A percentile compares a stretch with the other conserved stretches of the same genome.
Conservation (phyloP, 768 basidiomycete species). For the Megacollybia marginata region DNA sequence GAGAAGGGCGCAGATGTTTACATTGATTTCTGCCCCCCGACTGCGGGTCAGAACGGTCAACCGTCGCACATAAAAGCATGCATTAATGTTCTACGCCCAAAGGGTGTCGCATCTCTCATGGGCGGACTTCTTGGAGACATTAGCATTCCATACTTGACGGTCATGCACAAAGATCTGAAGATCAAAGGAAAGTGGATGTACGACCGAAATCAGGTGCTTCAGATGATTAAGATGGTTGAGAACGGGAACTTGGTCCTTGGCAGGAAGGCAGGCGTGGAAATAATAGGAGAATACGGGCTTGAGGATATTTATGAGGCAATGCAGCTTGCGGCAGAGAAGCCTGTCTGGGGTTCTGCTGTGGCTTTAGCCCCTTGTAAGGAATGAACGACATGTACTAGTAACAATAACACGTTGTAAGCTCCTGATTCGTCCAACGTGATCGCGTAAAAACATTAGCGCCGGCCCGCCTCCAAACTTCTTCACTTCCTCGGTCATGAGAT, state of each 20-base stretch:
- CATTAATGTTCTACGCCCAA: not conserved
- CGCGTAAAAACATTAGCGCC: too few relatives aligned
- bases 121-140: not conserved
- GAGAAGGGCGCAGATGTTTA: not conserved
- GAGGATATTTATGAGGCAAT: not conserved
- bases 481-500: too few relatives aligned
- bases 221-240: not conserved
- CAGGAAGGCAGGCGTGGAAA: not conserved
- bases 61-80: too few relatives aligned
- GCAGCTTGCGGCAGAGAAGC: too few relatives aligned
- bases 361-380: too few relatives aligned
- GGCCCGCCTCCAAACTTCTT: too few relatives aligned
- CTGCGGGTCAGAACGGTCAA: too few relatives aligned
- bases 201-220: not conserved
- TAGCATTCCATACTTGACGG: not conserved
- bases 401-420: too few relatives aligned
- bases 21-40: too few relatives aligned
- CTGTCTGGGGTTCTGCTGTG: too few relatives aligned
- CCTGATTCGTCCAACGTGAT: too few relatives aligned
- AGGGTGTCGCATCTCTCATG: not conserved
- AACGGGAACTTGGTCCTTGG: not conserved
- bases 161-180: conserved; percentile 1
- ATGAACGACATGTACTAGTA: too few relatives aligned
- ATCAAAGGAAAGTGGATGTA: conserved; percentile 1
- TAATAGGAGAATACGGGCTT: not conserved